These are phyloP conservation scores for Verticillium longisporum DNA, from an alignment of 2,329 filamentous ascomycete species.

Conservation along the genomic window DNA sequence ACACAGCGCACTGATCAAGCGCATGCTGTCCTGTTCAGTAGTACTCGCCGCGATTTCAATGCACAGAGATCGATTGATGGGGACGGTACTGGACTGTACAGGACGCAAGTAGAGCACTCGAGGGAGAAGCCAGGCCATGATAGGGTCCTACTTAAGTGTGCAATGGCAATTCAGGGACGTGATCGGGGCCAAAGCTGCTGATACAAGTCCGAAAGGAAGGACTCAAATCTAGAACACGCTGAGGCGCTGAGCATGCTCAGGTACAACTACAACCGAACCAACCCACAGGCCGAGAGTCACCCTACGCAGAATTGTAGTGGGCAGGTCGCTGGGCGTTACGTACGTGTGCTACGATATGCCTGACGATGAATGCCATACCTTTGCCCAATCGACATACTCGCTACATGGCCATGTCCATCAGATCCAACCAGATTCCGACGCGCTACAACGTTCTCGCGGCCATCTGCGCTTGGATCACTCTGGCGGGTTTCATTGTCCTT, in stretches of 20 bases:
- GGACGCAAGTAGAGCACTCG: background rate
- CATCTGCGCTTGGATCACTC: background rate
- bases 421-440: background rate
- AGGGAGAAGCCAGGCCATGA: background rate
- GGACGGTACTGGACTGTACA: no score
- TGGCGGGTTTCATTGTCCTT: background rate
- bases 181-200: background rate
- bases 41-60: background rate
- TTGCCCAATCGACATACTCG: background rate
- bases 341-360: background rate
- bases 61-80: background rate
- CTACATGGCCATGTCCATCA: background rate
- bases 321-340: no score
- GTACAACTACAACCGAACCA: no score
- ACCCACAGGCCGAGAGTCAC: no score
- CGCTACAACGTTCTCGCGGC: background rate
- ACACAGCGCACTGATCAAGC: background rate
- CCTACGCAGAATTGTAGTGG: no score
- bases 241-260: no score
- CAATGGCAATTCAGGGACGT: background rate
- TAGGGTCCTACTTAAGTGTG: background rate
- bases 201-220: no score
- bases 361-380: background rate
- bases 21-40: background rate
- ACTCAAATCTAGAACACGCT: no score